phyloP scores from a whole-genome alignment of 2,329 filamentous ascomycete species.

The Cucurbitaria berberidis region DNA sequence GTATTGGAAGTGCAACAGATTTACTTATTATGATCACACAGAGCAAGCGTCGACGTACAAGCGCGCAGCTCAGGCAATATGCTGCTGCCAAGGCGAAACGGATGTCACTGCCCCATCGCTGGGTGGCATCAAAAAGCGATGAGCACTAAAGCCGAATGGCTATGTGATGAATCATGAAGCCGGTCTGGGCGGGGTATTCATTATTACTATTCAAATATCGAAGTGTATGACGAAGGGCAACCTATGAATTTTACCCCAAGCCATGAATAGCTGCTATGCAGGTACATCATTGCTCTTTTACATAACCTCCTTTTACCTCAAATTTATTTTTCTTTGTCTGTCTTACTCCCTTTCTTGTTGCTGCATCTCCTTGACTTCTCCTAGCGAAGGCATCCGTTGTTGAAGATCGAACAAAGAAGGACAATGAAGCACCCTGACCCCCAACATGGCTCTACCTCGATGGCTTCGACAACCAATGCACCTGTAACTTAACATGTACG shows the following conservation, averaged over 20 bases:
- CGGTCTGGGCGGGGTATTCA: neutral
- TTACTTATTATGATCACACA: constrained; percentile 13
- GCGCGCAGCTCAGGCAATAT: constrained; percentile 29
- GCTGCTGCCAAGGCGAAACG: constrained; percentile 31
- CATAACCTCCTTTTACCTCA: neutral
- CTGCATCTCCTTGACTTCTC: neutral
- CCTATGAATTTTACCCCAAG: neutral
- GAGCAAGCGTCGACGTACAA: constrained; percentile 31
- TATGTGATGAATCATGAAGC: neutral
- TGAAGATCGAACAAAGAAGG: neutral
- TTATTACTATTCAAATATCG: neutral
- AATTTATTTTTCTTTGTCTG: neutral
- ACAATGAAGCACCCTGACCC: neutral
- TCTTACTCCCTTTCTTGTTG: neutral
- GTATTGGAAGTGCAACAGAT: neutral
- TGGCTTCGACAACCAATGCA: neutral
- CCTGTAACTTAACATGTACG: neutral
- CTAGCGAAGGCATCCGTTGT: neutral
- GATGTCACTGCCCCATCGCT: constrained; percentile 28
- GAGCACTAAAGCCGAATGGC: neutral
- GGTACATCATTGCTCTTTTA: neutral
- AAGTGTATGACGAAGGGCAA: neutral
- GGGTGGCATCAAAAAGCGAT: constrained; percentile 13
- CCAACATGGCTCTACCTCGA: too few relatives aligned
- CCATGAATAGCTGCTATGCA: neutral